Base-by-base conservation (phyloP, 441 rosid genomes). In the Syzygium malaccense region DNA sequence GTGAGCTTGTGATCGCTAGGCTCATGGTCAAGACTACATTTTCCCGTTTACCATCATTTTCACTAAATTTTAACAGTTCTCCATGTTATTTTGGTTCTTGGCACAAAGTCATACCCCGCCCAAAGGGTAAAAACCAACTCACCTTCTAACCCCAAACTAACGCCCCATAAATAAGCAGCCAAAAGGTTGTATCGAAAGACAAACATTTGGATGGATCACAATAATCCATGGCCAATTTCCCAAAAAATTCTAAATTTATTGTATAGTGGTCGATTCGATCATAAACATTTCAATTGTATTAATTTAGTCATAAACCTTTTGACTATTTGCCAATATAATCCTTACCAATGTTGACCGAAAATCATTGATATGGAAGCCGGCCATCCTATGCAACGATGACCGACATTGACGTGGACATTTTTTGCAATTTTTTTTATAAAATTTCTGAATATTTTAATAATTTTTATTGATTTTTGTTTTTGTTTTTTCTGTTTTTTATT, bases 251-350 rank as follows among this genome's bases (percentile, higher is more conserved):
- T 55, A 2, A 17, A 18, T 12, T 5, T 53, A 53, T 53, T 53
- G 4, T 4, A 53, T 11, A 53, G 2, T 2, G 3, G 15, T 6
- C 23, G 18, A 55, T 55, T 17, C 23, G 6, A 18, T 55, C 20
- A 0, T 55, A 55, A 55, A 64, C 0, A 0, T 64, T 64, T 15
- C 15, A 64, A 4, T 64, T 64, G 2, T 64, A 0, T 64, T 37
- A 64, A 64, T 64, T 64, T 64, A 14, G 30, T 64, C 17, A 1
- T 64, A 8, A 64, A 30, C 3, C 0, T 64, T 64, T 64, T 2
- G 0, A n/a, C 0, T 7, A 64, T 17, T n/a, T 15, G 1, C 0
- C 5, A 64, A 64, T 64, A n/a, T n/a, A 64, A 8, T n/a, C 0
- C 15, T 14, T n/a, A 0, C 10, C 11, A 62, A n/a, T 30, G 14